Base-by-base conservation (phyloP, 1,284 basidiomycete species). In the Boletus smithii region DNA sequence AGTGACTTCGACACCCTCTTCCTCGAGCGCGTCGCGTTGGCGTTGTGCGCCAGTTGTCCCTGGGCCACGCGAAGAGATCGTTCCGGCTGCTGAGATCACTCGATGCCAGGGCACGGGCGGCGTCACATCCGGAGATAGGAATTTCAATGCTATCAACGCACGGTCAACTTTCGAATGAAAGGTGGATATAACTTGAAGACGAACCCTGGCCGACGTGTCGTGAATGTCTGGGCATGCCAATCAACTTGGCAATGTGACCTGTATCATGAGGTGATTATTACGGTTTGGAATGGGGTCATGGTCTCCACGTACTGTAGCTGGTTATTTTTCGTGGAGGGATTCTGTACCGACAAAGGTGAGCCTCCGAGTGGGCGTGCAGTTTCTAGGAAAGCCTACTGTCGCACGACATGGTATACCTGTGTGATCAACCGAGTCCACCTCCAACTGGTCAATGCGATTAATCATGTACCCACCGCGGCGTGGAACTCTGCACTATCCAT, bases 151-250 rank as follows among this genome's bases (percentile, higher is more conserved):
- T 80, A 50, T 42, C 31, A n/a, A 44, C 14, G 41, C 16, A 17
- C 27, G n/a, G 36, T 36, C 42, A 49, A 43, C 2, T 11, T 34
- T 10, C 13, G 40, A 29, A 14, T 9, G 8, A 33, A 26, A 30
- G n/a, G 20, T 10, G 4, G 26, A 20, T 11, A 11, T 74, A 41
- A n/a, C n/a, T n/a, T n/a, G n/a, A n/a, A 18, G 23, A 32, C 73
- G 50, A 53, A 88, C 91, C 84, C 79, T 91, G 88, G 2, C 91
- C 91, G 29, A 93, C 90, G 59, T 91, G 89, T 51, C 90, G 74
- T 1, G 91, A 82, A 69, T 93, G 81, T 17, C 73, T 76, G 0
- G 90, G 91, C 80, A 88, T 90, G 14, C 88, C 88, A 35, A 91
- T 77, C 16, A 93, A 71, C 59, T 85, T 91, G 8, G 91, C 89